phyloP scores from a whole-genome alignment of 108 stramenopile genomes.

The Nitzschia sp. region DNA sequence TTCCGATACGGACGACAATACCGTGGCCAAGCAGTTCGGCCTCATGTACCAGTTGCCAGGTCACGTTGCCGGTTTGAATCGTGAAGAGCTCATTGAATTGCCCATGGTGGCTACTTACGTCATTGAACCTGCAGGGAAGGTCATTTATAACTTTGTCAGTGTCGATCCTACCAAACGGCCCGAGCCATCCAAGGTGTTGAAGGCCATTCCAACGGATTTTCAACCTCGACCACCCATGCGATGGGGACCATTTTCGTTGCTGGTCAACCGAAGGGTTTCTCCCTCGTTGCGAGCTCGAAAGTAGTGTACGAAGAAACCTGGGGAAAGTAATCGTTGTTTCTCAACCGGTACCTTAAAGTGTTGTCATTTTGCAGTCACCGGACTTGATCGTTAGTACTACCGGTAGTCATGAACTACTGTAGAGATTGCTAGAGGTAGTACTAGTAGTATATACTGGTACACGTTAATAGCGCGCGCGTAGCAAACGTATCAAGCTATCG shows the following conservation, averaged over 20 bases:
- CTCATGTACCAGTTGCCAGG: slow-evolving; percentile 13
- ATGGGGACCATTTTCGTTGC: slow-evolving; percentile 14
- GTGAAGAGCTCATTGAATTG: slow-evolving; percentile 10
- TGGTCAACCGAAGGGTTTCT: background rate
- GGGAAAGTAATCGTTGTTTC: no score
- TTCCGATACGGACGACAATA: slow-evolving; percentile 1
- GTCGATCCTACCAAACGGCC: slow-evolving; percentile 19
- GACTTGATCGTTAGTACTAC: no score
- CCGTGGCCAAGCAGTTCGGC: slow-evolving; percentile 12
- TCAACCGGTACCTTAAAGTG: no score
- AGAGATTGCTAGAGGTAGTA: no score
- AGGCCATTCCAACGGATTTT: slow-evolving; percentile 15
- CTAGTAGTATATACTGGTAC: no score
- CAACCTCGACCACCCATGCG: background rate
- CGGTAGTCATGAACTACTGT: no score
- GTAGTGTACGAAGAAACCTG: no score
- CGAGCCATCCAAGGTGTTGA: slow-evolving; percentile 24
- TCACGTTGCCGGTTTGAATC: background rate
- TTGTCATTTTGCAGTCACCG: no score
- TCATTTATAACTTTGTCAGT: slow-evolving; percentile 18
- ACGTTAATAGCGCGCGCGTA: no score
- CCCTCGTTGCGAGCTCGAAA: background rate
- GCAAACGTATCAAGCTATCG: no score
- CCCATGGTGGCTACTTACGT: slow-evolving; percentile 28
- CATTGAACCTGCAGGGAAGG: slow-evolving; percentile 13